A percentile compares a stretch with the other conserved stretches of the same genome.
Evolutionary conservation across 257 asterid species (phyloP).

Genomic region (Solanum corneliomulleri): DNA sequence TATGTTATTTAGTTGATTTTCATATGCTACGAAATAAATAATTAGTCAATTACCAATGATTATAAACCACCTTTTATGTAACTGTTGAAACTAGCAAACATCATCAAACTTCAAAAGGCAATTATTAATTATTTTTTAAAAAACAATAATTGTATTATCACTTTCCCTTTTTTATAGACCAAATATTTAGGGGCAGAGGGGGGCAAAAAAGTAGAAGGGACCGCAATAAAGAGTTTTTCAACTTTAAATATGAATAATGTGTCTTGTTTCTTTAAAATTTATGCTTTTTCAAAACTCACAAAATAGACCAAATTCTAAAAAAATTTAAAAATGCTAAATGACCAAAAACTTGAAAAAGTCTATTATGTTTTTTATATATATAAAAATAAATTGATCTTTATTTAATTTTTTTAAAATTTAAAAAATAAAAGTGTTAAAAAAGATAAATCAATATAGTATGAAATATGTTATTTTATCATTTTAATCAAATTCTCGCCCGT

Average conservation of each 20-base stretch:
- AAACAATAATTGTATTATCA: background rate
- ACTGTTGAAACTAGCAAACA: background rate
- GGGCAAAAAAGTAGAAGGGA: slow-evolving; percentile 15
- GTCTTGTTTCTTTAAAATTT: too few relatives aligned
- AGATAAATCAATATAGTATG: too few relatives aligned
- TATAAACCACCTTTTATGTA: background rate
- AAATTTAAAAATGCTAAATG: too few relatives aligned
- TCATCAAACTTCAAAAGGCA: background rate
- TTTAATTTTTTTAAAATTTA: too few relatives aligned
- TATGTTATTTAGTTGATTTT: background rate
- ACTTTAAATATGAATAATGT: background rate
- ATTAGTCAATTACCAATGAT: background rate
- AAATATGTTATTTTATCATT: too few relatives aligned
- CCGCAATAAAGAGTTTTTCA: slow-evolving; percentile 14
- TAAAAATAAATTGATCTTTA: too few relatives aligned
- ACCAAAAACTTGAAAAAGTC: too few relatives aligned
- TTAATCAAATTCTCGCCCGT: too few relatives aligned
- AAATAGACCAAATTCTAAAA: too few relatives aligned
- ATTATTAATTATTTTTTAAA: background rate
- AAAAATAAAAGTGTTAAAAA: too few relatives aligned
- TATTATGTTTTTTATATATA: too few relatives aligned
- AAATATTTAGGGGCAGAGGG: background rate
- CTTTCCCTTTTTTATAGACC: background rate
- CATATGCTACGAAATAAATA: background rate
- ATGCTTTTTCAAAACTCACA: too few relatives aligned